These are phyloP conservation scores for Phytophthora colocasiae DNA, from an alignment of 352 stramenopile genomes.

Conservation along the genomic window DNA sequence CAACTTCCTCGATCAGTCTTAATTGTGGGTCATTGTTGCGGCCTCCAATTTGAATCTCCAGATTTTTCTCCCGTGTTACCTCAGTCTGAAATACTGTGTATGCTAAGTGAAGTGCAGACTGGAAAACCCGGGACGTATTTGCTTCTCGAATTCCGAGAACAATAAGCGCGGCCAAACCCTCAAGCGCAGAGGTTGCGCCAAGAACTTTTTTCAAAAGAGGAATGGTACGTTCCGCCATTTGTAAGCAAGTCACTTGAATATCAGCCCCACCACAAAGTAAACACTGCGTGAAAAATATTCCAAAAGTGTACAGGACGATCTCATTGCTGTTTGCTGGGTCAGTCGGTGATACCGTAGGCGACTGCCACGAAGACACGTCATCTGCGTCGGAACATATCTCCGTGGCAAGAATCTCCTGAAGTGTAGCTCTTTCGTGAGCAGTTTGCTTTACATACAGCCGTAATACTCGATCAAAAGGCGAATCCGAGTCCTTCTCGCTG, in stretches of 20 bases:
- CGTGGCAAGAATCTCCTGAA: constrained; percentile 25
- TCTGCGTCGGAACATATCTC: not conserved
- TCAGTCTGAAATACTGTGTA: constrained; percentile 46
- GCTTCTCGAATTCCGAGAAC: constrained; percentile 37
- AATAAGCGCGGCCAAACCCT: constrained; percentile 53
- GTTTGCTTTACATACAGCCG: constrained; percentile 32
- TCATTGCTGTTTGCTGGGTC: constrained; percentile 38
- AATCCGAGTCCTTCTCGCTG: not conserved
- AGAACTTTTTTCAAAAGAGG: constrained; percentile 27
- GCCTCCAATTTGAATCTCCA: not conserved
- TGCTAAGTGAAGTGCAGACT: constrained; percentile 47
- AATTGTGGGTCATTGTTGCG: constrained; percentile 1
- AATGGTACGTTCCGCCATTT: constrained; percentile 44
- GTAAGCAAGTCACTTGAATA: constrained; percentile 32
- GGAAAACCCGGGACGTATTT: constrained; percentile 39
- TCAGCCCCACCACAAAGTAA: constrained; percentile 32
- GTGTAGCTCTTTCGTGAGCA: constrained; percentile 22
- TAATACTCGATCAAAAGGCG: constrained; percentile 29
- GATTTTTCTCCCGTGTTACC: not conserved
- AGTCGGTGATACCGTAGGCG: constrained; percentile 24
- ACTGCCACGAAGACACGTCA: constrained; percentile 21
- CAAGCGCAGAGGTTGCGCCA: constrained; percentile 35
- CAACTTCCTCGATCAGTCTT: constrained; percentile 25
- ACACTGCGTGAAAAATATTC: constrained; percentile 58
- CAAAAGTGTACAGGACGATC: constrained; percentile 56